Evolutionary conservation across 257 asterid species (phyloP), one percentile per base, ranked within the genome.

Genomic region (Capsicum rhomboideum): DNA sequence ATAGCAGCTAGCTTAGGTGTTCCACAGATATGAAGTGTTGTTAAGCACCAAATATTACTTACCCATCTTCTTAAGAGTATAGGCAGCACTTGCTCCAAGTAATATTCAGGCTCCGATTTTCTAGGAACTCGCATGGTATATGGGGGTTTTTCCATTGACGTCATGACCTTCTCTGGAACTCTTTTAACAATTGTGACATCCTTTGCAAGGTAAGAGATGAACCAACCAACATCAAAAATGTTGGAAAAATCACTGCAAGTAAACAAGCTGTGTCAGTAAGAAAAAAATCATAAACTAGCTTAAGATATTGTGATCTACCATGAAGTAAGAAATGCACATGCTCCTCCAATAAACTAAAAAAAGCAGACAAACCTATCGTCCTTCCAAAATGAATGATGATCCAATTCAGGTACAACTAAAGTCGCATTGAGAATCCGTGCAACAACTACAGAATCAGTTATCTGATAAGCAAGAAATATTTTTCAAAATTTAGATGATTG

Each of bases 71-170:
- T 93, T 90, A 90, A 72, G 80, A 97, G 94, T 85, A 93, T 89
- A 68, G 99, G 99, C 88, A 95, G 86, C 44, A 97, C 99, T 97
- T 95, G 99, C 84, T 95, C 98, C 85, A 93, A 90, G 85, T 97
- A 97, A 91, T 95, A 97, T 88, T 93, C 97, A 71, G 99, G 95
- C 85, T 97, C 99, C 10, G 99, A 97, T 87, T 92, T 97, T 86
- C 99, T 92, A 28, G 99, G 99, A 78, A 95, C 99, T 69, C 99
- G 99, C 99, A 93, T 97, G 77, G 99, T 95, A 89, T 97, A 97
- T 31, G 99, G 99, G 46, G 99, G 99, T 87, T 93, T 97, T 31
- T 95, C 99, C 98, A 97, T 95, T 80, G 99, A 95, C 90, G 93
- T 90, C 98, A 95, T 97, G 88, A 97, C 95, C 92, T 89, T 97